Base-by-base conservation (phyloP, 257 asterid genomes). In the Mitragyna speciosa region DNA sequence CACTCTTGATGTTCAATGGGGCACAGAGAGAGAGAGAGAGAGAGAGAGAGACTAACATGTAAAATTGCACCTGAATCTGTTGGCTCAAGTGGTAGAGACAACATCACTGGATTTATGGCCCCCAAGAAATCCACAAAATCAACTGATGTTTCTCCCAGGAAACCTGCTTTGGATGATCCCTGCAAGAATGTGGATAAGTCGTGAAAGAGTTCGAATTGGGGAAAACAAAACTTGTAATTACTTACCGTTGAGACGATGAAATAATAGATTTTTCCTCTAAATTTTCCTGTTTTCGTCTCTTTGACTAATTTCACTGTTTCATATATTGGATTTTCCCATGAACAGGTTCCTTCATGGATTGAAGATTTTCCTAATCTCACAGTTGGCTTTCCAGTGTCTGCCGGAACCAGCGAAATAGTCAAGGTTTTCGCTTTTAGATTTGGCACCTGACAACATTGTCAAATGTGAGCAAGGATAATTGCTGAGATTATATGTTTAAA, bases 111-210 rank as follows among this genome's bases (percentile, higher is more conserved):
- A 71, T 90, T 88, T 66, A 83, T 80, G 66, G 93, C 87, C 79
- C 88, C 97, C 36, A 89, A 89, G 76, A 92, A 91, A 87, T 93
- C 97, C n/a, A 97, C 94, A 90, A 95, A 93, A 90, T 95, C 98
- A 79, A 93, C 79, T 7, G 92, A 88, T 47, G 89, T 94, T 82
- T 95, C 99, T 89, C 99, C 98, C 58, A 95, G 86, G 84, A 93
- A 88, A 67, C 98, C 96, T 74, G 98, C 78, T 83, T 93, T 95
- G 28, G 97, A 92, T 81, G 99, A 93, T 51, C 97, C 97, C 99
- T 95, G 95, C 72, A 56, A 75, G 85, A 73, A 56, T 79, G 20
- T 41, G 24, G 16, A n/a, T 75, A 71, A 56, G 63, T 64, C 2
- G 36, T 43, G 58, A 73, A 72, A 54, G 45, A 48, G 49, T 6